Base-by-base conservation (phyloP, 2,329 filamentous ascomycete species). In the Parafenestella ontariensis region DNA sequence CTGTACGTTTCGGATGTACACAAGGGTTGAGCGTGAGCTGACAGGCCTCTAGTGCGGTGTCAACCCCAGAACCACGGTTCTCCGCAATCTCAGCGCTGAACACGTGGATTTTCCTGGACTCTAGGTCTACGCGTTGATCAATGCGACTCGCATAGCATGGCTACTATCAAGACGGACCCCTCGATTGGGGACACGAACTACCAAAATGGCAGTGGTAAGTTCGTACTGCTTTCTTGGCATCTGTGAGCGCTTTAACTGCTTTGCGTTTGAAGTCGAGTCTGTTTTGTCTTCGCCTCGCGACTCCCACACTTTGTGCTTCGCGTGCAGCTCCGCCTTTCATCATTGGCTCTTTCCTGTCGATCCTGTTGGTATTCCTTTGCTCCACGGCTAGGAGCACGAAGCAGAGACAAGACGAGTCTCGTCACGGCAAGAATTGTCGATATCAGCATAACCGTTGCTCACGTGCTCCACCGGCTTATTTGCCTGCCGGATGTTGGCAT, bases 201-300 rank as follows among this genome's bases (percentile, higher is more conserved):
- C 59, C 60, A 70, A 58, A 68, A 71, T 56, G 66, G 72, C 56
- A 73, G 69, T 66, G 67, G 73, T 75, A 56, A 69, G 73, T 70
- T 41, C 46, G 45, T 29, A 40, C 39, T 45, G 40, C 52, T 56
- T 52, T 58, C 52, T 63, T 65, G 57, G 56, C 59, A 58, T 54
- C 52, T 34, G 52, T 45, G 36, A 48, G 48, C 55, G 68, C 70
- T 68, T 73, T 64, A 57, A 70, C 55, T 52, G 50, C 63, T 57
- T 57, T 58, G 50, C 56, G 61, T 70, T 71, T 69, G 70, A 70
- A 60, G 63, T 68, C 63, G 54, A 58, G 45, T 58, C 47, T 64
- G 70, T 72, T 74, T 71, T 68, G 62, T 62, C 65, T 65, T 54
- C 54, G 60, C 65, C 55, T 65, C 62, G 66, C 58, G 53, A 65